Base-by-base conservation (phyloP, 2,329 filamentous ascomycete species). In the Trichoderma arundinaceum region DNA sequence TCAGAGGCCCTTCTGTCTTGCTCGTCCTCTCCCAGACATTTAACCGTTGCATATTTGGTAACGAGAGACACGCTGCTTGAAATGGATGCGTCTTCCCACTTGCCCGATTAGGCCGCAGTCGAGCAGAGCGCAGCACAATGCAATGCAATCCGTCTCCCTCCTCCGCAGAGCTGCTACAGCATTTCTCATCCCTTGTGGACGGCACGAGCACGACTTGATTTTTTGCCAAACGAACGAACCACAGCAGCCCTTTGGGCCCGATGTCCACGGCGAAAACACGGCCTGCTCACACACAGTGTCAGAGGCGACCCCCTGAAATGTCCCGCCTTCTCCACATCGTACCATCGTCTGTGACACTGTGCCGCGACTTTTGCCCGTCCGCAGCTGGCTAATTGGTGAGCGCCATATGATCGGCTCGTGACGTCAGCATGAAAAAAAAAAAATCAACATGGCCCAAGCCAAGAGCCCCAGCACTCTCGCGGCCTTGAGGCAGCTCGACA, bases 331-430 rank as follows among this genome's bases (percentile, higher is more conserved):
- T 39, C 64, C 56, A 61, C 64, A 56, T 54, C 41, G 56, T 56
- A 43, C 60, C 60, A 54, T 54, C 17, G 60, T 63, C 60, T 3
- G 49, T 38, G 33, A 28, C 62, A 65, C 62, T 65, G 62, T 65
- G 54, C 53, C 53, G 53, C 46, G 53, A 59, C 62, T 65, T 65
- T 56, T 41, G 53, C 35, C 35, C 22, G 53, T 59, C 54, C 19
- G 49, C 6, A 56, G 43, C 59, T 53, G 46, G 60, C 49, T 54
- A 35, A 54, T 63, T 63, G 59, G 49, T 43, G 60, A 46, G 60
- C 60, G 60, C 60, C 60, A 66, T 64, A 64, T 66, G 65, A 66
- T 64, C 51, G 51, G 43, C 60, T 51, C 19, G 60, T 66, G 65
- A 66, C 65, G 65, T 66, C 65, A 66, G 65, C 65, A 63, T 44